A percentile compares a stretch with the other conserved stretches of the same genome.
Evolutionary conservation across 2,329 filamentous ascomycete species (phyloP).

Genomic region (Verticillium klebahnii): DNA sequence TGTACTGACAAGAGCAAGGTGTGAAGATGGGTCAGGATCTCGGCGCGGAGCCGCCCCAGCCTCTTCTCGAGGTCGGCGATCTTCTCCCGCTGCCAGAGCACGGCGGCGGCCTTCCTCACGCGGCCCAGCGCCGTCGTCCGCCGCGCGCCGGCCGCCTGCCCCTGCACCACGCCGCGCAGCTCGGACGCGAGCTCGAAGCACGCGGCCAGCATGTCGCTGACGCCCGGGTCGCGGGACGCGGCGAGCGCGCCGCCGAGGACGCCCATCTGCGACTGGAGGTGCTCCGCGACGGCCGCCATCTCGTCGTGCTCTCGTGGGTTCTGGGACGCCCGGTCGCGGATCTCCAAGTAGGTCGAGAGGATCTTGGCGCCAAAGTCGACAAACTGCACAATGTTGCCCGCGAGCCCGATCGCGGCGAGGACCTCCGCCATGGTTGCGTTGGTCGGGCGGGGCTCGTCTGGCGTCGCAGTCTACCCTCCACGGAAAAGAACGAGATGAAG

Average conservation of each 20-base stretch:
- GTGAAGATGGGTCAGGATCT: background rate
- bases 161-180: background rate
- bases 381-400: conserved; percentile 7
- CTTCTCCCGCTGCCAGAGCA: background rate
- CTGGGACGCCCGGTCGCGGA: background rate
- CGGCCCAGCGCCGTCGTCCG: background rate
- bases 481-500: background rate
- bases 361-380: conserved; percentile 7
- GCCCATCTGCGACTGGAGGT: background rate
- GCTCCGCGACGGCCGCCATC: background rate
- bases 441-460: background rate
- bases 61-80: background rate
- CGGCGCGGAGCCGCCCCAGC: background rate
- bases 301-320: background rate
- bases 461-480: too few species aligned
- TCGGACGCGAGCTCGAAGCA: background rate
- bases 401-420: conserved; percentile 36
- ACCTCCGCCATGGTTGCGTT: background rate
- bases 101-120: background rate
- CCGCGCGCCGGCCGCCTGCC: too few species aligned
- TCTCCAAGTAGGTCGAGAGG: background rate
- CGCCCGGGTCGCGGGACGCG: background rate
- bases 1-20: background rate
- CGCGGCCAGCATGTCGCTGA: background rate
- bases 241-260: background rate